Evolutionary conservation across 1,284 basidiomycete species (phyloP), one percentile per base, ranked within the genome.

Genomic region (Ustilago tritici): DNA sequence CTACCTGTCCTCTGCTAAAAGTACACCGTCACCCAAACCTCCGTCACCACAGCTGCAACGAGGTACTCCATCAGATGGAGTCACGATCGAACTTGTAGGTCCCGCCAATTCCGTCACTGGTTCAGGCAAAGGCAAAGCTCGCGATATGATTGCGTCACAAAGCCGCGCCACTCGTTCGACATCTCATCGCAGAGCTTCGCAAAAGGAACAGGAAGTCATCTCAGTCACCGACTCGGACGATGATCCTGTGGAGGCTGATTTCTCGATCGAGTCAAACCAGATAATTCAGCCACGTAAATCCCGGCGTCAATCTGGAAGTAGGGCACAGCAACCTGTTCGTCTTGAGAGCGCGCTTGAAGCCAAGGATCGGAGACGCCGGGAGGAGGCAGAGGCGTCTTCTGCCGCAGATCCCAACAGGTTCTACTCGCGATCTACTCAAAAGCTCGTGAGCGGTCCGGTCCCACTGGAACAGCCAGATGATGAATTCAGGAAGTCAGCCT

Each of bases 71-170:
- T 46, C 2, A 46, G 17, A 46, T 7, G 6, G 5, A 8, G 7
- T 17, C 7, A 46, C 23, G 23, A 28, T 28, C 23, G 23, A 28
- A 28, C 23, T 28, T 28, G 23, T 3, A 3, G 23, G 23, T 28
- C 23, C 23, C 23, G 23, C 23, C 23, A 28, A 28, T 28, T 3
- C 23, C 23, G 23, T 28, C 23, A 28, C 23, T 28, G 23, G 23
- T 28, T 28, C 23, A 23, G 71, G 71, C 41, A 74, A 74, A 38
- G 71, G 28, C 43, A 69, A 56, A 49, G 66, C 66, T 14, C 60
- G 10, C 11, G 61, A 74, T 5, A 8, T 23, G 7, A 9, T 10
- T 11, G n/a, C 47, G 3, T 36, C 62, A 10, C 46, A 54, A 0
- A 47, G 49, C 10, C 53, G 49, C 9, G 8, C 28, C 3, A 61